A percentile compares a stretch with the other conserved stretches of the same genome.
phyloP scores from a whole-genome alignment of 2,329 filamentous ascomycete species.

The Nemania sp. region DNA sequence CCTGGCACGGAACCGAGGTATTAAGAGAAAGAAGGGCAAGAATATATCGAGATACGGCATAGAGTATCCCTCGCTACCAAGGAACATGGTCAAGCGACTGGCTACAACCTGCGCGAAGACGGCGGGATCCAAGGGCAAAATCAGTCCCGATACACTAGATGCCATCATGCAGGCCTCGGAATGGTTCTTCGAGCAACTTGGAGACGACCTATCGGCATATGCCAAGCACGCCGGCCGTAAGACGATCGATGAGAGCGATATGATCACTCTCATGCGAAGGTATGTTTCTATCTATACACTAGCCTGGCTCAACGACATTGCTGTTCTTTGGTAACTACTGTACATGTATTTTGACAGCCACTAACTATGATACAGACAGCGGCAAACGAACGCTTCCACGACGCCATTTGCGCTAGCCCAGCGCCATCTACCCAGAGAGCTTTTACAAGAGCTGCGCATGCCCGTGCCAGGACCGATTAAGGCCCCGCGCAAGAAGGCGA shows the following conservation, averaged over 20 bases:
- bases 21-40: slow-evolving; percentile 49
- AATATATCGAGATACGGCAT: slow-evolving; percentile 72
- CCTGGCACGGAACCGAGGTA: slow-evolving; percentile 22
- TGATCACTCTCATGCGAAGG: slow-evolving; percentile 82
- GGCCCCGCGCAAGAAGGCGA: slow-evolving; percentile 47
- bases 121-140: slow-evolving; percentile 67
- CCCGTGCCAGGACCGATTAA: slow-evolving; percentile 57
- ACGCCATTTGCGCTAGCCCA: slow-evolving; percentile 86
- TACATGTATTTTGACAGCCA: slow-evolving; percentile 30
- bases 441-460: slow-evolving; percentile 82
- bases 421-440: slow-evolving; percentile 77
- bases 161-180: slow-evolving; percentile 81
- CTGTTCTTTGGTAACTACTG: background rate
- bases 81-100: slow-evolving; percentile 72
- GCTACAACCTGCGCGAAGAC: slow-evolving; percentile 72
- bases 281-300: too few relatives aligned
- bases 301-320: too few relatives aligned
- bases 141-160: slow-evolving; percentile 72
- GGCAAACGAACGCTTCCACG: slow-evolving; percentile 69
- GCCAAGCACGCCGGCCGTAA: slow-evolving; percentile 81
- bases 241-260: slow-evolving; percentile 83
- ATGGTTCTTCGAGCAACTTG: slow-evolving; percentile 89
- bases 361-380: slow-evolving; percentile 62
- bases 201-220: slow-evolving; percentile 78
- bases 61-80: slow-evolving; percentile 74